phyloP scores from a whole-genome alignment of 2,329 filamentous ascomycete genomes.

The Penicillium sp. region DNA sequence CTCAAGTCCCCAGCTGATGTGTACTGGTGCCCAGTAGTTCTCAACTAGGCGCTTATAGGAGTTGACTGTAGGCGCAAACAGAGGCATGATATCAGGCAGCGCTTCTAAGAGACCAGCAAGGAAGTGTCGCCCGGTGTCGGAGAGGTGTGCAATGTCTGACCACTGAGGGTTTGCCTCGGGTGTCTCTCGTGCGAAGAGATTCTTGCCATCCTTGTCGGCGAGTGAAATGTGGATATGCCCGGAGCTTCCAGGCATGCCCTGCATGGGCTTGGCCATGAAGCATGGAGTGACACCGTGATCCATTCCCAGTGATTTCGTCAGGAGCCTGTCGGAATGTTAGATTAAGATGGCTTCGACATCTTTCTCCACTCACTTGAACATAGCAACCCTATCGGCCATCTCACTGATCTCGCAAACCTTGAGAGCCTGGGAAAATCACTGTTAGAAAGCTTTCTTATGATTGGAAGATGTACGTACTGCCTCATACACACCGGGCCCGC shows the following conservation, averaged over 20 bases:
- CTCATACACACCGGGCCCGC: slow-evolving; percentile 89
- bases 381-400: slow-evolving; percentile 84
- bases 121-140: slow-evolving; percentile 89
- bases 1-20: slow-evolving; percentile 92
- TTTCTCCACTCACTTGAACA: slow-evolving; percentile 70
- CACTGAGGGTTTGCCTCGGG: slow-evolving; percentile 70
- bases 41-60: slow-evolving; percentile 96
- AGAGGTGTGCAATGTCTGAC: slow-evolving; percentile 73
- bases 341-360: not conserved
- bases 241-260: slow-evolving; percentile 87
- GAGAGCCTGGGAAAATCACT: slow-evolving; percentile 55
- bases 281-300: slow-evolving; percentile 88
- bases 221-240: slow-evolving; percentile 93
- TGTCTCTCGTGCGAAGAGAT: slow-evolving; percentile 73
- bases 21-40: slow-evolving; percentile 98
- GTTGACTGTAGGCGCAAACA: slow-evolving; percentile 91
- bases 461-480: slow-evolving; percentile 56
- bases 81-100: slow-evolving; percentile 89
- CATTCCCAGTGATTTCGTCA: slow-evolving; percentile 81
- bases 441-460: not conserved
- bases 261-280: slow-evolving; percentile 95
- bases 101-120: slow-evolving; percentile 85
- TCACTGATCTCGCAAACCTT: slow-evolving; percentile 80
- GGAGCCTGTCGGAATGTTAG: slow-evolving; percentile 54
- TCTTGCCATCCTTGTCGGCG: slow-evolving; percentile 73